Conservation (phyloP, 441 rosid species). For the Arabidopsis lyrata region DNA sequence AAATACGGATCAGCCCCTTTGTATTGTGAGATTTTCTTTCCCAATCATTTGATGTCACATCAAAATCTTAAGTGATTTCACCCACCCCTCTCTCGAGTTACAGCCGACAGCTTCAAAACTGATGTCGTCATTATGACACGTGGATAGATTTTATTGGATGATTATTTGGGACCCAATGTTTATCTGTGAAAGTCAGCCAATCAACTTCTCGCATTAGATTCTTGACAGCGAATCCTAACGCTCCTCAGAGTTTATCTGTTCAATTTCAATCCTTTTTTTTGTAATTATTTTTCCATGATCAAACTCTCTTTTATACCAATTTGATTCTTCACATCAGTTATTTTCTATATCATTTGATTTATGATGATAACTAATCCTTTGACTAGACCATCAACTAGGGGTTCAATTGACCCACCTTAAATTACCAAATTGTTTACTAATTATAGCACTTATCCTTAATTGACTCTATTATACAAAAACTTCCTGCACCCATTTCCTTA, state of each 20-base stretch:
- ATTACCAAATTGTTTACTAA: too few relatives aligned
- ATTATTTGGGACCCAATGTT: neutral
- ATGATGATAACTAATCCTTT: too few relatives aligned
- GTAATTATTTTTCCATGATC: neutral
- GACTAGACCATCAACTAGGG: too few relatives aligned
- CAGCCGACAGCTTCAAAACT: conserved; percentile 40
- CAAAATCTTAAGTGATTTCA: conserved; percentile 34
- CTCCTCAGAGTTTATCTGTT: conserved; percentile 44
- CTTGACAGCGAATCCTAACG: conserved; percentile 47
- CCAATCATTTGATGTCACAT: conserved; percentile 47
- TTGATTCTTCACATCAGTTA: conserved; percentile 11
- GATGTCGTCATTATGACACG: conserved; percentile 1
- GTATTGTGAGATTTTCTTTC: conserved; percentile 25
- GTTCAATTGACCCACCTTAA: too few relatives aligned
- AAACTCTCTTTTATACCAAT: neutral
- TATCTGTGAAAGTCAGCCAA: conserved; percentile 37
- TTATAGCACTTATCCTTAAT: too few relatives aligned
- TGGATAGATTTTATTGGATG: neutral
- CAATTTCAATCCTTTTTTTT: neutral
- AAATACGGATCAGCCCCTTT: conserved; percentile 26
- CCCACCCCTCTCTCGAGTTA: conserved; percentile 39
- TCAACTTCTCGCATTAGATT: conserved; percentile 45
- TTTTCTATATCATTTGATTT: conserved; percentile 11
- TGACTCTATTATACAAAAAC: too few relatives aligned
- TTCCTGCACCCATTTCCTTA: too few relatives aligned